Evolutionary conservation across 129 eudicot genomes (phyloP), one percentile per base, ranked within the genome.

Genomic region (Dittrichia graveolens): DNA sequence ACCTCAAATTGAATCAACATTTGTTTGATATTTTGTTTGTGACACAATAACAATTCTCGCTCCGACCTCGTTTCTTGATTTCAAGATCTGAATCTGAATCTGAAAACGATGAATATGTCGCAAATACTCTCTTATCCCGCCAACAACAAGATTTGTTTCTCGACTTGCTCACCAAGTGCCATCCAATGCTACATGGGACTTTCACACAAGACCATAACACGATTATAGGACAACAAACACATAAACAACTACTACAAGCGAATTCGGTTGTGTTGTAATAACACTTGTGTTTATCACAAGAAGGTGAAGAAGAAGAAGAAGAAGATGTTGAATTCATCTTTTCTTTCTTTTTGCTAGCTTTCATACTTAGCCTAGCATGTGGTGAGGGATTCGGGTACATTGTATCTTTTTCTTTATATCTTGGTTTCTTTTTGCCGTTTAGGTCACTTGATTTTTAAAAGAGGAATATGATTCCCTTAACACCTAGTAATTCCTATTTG

Each of bases 161-260:
- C 13, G 52, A 78, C 31, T 42, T 75, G 62, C 46, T 57, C 45
- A 38, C 79, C 50, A 69, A 2, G 19, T 56, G 45, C 82, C 77
- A 53, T 46, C 80, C 86, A 4, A 75, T 54, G 35, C 44, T 67
- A 72, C 81, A 82, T 2, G 87, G 84, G 72, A 73, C 31, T 79
- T 73, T 85, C 52, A 82, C 15, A 34, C 78, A 76, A 43, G 67
- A 76, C 87, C 87, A 79, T 49, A 79, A 62, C 59, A 70, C 10
- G 5, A 76, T 42, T 66, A 82, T 12, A 3, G 90, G 90, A 59
- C 87, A 85, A 52, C 83, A 82, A 9, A 85, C 76, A 64, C 87
- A 82, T 55, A 82, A 24, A 55, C 87, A 85, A 6, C 60, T 69
- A 53, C 74, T 79, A 69, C 87, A 79, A 2, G 53, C 73, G n/a